phyloP scores from a whole-genome alignment of 495 filamentous ascomycete species.

The Achaetomiella virescens region DNA sequence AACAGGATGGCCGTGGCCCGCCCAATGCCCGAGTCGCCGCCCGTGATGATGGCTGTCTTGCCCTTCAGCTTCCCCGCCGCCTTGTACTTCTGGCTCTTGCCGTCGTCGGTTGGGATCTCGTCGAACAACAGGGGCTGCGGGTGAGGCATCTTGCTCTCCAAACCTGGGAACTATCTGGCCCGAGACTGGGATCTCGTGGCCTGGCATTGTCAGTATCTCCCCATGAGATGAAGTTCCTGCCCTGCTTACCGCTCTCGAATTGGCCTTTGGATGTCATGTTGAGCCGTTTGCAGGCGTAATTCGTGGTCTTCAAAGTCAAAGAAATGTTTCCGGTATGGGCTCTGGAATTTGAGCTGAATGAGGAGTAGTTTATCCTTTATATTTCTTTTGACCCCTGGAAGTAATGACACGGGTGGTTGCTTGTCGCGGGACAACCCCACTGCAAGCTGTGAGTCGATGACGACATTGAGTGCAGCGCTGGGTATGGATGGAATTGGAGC shows the following conservation, averaged over 20 bases:
- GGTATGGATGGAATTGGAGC: too few species aligned
- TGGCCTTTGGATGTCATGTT: conserved; percentile 37
- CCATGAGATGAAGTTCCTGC: neutral
- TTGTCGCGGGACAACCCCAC: neutral
- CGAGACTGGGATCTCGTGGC: conserved; percentile 62
- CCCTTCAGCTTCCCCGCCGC: conserved; percentile 70
- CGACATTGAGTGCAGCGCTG: neutral
- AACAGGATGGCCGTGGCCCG: conserved; percentile 72
- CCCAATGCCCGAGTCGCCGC: conserved; percentile 78
- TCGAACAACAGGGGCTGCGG: conserved; percentile 58
- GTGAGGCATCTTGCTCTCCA: conserved; percentile 57
- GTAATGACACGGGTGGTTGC: conserved; percentile 1
- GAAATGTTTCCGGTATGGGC: too few species aligned
- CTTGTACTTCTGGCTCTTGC: conserved; percentile 68
- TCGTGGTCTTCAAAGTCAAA: neutral
- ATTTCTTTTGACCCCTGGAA: neutral
- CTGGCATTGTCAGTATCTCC: conserved; percentile 32
- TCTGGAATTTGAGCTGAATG: too few species aligned
- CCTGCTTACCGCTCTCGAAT: conserved; percentile 46
- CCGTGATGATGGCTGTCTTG: conserved; percentile 74
- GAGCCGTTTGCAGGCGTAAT: neutral
- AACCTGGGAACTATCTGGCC: conserved; percentile 62
- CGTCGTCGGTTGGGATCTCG: conserved; percentile 62
- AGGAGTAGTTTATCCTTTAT: too few species aligned
- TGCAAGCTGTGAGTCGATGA: conserved; percentile 2